Conservation (phyloP, 2,329 filamentous ascomycete species). For the Arthrobotrys iridis region DNA sequence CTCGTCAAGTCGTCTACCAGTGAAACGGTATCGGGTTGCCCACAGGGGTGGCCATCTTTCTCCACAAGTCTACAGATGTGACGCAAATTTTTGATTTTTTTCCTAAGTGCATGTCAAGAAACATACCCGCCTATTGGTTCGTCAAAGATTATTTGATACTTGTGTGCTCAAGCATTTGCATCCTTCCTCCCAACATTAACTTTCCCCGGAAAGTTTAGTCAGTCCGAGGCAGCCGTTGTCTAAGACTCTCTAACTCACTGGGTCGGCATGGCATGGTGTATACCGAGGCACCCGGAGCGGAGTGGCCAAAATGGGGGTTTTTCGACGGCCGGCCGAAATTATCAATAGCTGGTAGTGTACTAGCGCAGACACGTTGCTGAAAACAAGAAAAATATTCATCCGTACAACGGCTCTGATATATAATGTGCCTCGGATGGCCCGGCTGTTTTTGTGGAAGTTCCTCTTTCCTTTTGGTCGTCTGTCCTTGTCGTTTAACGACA, state of each 20-base stretch:
- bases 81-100: slow-evolving; percentile 37
- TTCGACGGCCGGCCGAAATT: slow-evolving; percentile 20
- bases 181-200: slow-evolving; percentile 6
- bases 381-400: slow-evolving; percentile 32
- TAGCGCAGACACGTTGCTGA: neutral
- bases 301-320: slow-evolving; percentile 15
- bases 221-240: neutral
- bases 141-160: too few relatives aligned
- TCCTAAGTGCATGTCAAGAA: neutral
- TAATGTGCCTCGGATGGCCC: slow-evolving; percentile 40
- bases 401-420: slow-evolving; percentile 19
- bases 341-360: neutral
- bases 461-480: slow-evolving; percentile 38
- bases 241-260: slow-evolving; percentile 27
- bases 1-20: slow-evolving; percentile 15
- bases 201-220: slow-evolving; percentile 12
- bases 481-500: slow-evolving; percentile 52
- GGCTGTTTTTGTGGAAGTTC: slow-evolving; percentile 18
- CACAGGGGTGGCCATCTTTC: slow-evolving; percentile 20
- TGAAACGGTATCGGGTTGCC: slow-evolving; percentile 50
- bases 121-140: too few relatives aligned
- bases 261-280: neutral
- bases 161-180: neutral
- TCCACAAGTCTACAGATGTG: slow-evolving; percentile 8
- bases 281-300: slow-evolving; percentile 32